phyloP scores from a whole-genome alignment of 345 rosid genomes.

The Punica granatum region DNA sequence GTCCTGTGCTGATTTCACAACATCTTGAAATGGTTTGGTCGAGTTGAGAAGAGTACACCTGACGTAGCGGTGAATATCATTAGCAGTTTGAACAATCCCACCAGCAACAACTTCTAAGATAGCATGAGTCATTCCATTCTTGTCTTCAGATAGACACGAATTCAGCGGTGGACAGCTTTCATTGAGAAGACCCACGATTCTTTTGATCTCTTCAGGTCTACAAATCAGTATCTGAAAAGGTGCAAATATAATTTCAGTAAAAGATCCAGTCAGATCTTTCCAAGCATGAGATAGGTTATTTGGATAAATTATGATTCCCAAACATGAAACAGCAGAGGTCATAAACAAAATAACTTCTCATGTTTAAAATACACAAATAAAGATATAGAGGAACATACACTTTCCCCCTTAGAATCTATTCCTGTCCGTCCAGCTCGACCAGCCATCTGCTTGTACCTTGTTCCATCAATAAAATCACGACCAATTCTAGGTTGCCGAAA shows the following conservation, averaged over 20 bases:
- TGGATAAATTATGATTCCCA: neutral
- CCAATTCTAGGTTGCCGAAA: constrained; percentile 97
- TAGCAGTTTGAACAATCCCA: constrained; percentile 90
- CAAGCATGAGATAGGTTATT: constrained; percentile 1
- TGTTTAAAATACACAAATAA: neutral
- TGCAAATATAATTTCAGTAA: neutral
- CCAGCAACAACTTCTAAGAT: constrained; percentile 98
- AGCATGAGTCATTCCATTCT: constrained; percentile 99
- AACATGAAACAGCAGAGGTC: constrained; percentile 3
- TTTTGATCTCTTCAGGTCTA: constrained; percentile 77
- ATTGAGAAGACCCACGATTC: constrained; percentile 70
- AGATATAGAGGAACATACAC: constrained; percentile 43
- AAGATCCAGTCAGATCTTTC: neutral
- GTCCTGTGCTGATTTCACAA: constrained; percentile 96
- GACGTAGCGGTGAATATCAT: constrained; percentile 89
- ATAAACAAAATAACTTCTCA: neutral
- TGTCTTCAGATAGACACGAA: constrained; percentile 95
- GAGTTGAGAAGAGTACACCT: constrained; percentile 96
- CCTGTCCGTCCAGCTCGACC: constrained; percentile 99
- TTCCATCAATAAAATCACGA: constrained; percentile 91
- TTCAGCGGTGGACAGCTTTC: constrained; percentile 81
- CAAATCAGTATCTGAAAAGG: constrained; percentile 67
- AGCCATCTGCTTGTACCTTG: constrained; percentile 98
- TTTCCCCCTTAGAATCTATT: constrained; percentile 95
- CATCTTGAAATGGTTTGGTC: constrained; percentile 85